Base-by-base conservation (phyloP, 495 filamentous ascomycete species). In the Lichina pygmaea region DNA sequence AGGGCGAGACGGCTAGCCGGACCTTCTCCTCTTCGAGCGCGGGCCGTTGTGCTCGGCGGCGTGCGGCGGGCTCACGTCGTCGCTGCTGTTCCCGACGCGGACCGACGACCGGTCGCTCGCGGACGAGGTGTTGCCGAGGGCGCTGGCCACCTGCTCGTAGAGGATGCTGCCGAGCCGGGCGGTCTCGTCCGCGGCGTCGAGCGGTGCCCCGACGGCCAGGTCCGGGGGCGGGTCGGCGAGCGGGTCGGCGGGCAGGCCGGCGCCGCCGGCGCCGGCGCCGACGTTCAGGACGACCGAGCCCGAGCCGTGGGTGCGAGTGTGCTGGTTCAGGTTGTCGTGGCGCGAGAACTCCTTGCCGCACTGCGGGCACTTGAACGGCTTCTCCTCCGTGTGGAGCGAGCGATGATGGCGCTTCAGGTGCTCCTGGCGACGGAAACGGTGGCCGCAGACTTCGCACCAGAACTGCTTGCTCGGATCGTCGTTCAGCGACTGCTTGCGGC, bases 281-380 rank as follows among this genome's bases (percentile, higher is more conserved):
- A 94, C 67, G 48, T 78, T 76, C 81, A 95, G 81, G 46, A 85
- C 73, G 50, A 94, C 79, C 46, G 86, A 80, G 41, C 82, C 82
- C 44, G 74, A 75, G 41, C 82, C 91, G 53, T 99, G 91, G 11
- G 89, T 99, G 43, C 91, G 75, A 42, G 89, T 75, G 55, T 99
- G 91, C 61, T 99, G 91, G 33, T 82, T 77, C 17, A 99, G 72
- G 63, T 99, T 99, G 62, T 99, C 91, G 53, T 79, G 86, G 47
- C 91, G 80, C 1, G 89, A 95, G 66, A 95, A 99, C 66, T 93
- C 93, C 75, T 99, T 99, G 48, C 89, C 86, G 53, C 91, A 99
- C 62, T 95, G 86, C 48, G 72, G 64, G 63, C 91, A 99, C 60
- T 93, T 83, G 58, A 95, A 95, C 7, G 91, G 91, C 73, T 99